Percentiles rank a stretch among this genome's conserved stretches.
Conservation (phyloP, 2,329 filamentous ascomycete species). For the Aphanocladium album region DNA sequence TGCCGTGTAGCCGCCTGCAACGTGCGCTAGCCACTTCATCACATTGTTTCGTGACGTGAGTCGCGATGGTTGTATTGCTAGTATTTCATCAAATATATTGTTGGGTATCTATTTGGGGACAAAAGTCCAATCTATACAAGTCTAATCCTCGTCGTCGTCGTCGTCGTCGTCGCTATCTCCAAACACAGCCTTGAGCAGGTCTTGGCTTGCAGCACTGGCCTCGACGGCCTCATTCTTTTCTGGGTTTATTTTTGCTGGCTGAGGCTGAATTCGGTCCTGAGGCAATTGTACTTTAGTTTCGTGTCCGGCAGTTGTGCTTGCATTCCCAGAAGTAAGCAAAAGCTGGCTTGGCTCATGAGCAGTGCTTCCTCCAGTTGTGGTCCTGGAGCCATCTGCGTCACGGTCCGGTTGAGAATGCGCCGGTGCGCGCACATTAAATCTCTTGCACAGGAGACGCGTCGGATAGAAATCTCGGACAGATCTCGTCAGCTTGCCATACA, state of each 20-base stretch:
- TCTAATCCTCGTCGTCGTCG: slow-evolving; percentile 51
- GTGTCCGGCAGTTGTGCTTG: slow-evolving; percentile 13
- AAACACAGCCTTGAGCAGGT: slow-evolving; percentile 89
- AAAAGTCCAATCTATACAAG: slow-evolving; percentile 1
- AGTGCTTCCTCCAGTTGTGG: neutral
- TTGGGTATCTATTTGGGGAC: slow-evolving; percentile 5
- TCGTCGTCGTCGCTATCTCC: slow-evolving; percentile 82
- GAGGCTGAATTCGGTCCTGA: slow-evolving; percentile 15
- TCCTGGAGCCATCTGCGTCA: slow-evolving; percentile 16
- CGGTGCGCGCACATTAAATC: slow-evolving; percentile 82
- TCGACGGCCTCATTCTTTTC: slow-evolving; percentile 67
- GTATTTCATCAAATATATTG: neutral
- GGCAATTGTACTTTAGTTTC: slow-evolving; percentile 8
- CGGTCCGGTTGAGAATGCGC: slow-evolving; percentile 56
- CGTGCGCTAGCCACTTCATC: neutral
- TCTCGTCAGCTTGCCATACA: slow-evolving; percentile 89
- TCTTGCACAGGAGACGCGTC: slow-evolving; percentile 81
- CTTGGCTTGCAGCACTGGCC: slow-evolving; percentile 67
- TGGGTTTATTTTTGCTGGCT: slow-evolving; percentile 51
- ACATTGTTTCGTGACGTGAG: neutral
- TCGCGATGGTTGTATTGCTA: no score
- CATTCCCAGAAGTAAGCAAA: slow-evolving; percentile 1
- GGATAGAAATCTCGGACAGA: slow-evolving; percentile 69
- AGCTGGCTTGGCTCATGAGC: slow-evolving; percentile 16
- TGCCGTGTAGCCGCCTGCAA: neutral